phyloP scores from a whole-genome alignment of 2,329 filamentous ascomycete genomes.

The Venturia aucupariae region DNA sequence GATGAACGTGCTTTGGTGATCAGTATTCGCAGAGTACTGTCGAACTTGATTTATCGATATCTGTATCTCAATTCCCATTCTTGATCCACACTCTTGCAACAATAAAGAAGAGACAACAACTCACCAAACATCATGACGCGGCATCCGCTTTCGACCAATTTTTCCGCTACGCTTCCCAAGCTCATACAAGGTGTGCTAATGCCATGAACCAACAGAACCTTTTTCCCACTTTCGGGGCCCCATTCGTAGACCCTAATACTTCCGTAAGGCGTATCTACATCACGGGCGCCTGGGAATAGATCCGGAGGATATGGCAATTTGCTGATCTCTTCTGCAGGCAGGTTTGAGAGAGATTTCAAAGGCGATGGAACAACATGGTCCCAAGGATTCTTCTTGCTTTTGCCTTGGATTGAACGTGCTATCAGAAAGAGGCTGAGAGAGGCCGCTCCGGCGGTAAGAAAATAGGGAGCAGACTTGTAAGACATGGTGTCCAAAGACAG shows the following conservation, averaged over 20 bases:
- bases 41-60: too few species aligned
- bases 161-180: slow-evolving; percentile 55
- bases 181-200: slow-evolving; percentile 71
- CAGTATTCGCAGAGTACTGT: too few species aligned
- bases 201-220: slow-evolving; percentile 68
- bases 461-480: not conserved
- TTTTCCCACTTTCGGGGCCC: slow-evolving; percentile 61
- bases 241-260: slow-evolving; percentile 69
- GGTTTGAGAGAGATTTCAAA: slow-evolving; percentile 19
- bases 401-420: not conserved
- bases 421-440: slow-evolving; percentile 21
- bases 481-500: not conserved
- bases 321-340: slow-evolving; percentile 22
- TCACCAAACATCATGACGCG: slow-evolving; percentile 68
- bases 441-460: slow-evolving; percentile 6
- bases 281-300: slow-evolving; percentile 57
- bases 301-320: slow-evolving; percentile 55
- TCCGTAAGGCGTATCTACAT: slow-evolving; percentile 63
- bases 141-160: slow-evolving; percentile 56
- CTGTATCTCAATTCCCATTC: too few species aligned
- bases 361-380: slow-evolving; percentile 23
- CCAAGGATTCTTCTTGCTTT: slow-evolving; percentile 16
- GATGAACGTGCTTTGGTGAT: too few species aligned
- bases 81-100: too few species aligned
- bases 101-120: slow-evolving; percentile 22